Evolutionary conservation across 2,329 filamentous ascomycete genomes (phyloP).

Genomic region (Alternaria hordeiaustralica): DNA sequence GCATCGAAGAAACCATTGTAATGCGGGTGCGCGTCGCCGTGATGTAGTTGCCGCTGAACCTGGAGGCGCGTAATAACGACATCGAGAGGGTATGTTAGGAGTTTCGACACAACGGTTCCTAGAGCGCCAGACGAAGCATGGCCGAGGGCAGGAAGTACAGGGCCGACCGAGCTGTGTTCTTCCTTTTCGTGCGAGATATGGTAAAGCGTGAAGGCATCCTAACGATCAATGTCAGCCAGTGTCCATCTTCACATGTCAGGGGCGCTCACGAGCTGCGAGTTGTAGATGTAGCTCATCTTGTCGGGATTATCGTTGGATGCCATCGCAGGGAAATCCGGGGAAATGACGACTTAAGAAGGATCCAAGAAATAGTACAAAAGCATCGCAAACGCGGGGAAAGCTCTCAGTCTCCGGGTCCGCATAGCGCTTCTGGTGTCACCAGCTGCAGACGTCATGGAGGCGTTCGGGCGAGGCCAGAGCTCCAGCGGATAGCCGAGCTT

Average conservation of each 20-base stretch:
- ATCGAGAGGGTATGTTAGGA: conserved; percentile 80
- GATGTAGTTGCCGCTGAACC: conserved; percentile 69
- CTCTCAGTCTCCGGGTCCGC: conserved; percentile 23
- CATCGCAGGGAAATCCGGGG: conserved; percentile 4
- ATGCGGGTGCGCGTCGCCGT: conserved; percentile 51
- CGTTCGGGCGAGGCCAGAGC: conserved; percentile 16
- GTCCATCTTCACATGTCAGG: background rate
- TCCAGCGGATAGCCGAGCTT: conserved; percentile 26
- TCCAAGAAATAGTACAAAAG: background rate
- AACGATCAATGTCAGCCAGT: background rate
- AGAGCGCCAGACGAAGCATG: conserved; percentile 82
- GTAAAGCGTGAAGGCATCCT: conserved; percentile 53
- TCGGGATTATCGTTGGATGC: conserved; percentile 11
- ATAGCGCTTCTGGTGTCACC: conserved; percentile 21
- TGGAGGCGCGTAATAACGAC: conserved; percentile 83
- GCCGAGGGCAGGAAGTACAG: conserved; percentile 73
- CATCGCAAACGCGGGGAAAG: conserved; percentile 31
- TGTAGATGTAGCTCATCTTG: conserved; percentile 48
- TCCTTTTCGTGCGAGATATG: conserved; percentile 49
- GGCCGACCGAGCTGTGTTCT: conserved; percentile 43
- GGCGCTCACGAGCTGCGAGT: conserved; percentile 52
- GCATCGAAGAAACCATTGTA: conserved; percentile 74
- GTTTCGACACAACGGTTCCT: conserved; percentile 79
- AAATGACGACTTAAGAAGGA: background rate
- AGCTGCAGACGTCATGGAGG: conserved; percentile 31